Evolutionary conservation across 164 flowering plant genomes (phyloP).

Genomic region (Kingdonia uniflora): DNA sequence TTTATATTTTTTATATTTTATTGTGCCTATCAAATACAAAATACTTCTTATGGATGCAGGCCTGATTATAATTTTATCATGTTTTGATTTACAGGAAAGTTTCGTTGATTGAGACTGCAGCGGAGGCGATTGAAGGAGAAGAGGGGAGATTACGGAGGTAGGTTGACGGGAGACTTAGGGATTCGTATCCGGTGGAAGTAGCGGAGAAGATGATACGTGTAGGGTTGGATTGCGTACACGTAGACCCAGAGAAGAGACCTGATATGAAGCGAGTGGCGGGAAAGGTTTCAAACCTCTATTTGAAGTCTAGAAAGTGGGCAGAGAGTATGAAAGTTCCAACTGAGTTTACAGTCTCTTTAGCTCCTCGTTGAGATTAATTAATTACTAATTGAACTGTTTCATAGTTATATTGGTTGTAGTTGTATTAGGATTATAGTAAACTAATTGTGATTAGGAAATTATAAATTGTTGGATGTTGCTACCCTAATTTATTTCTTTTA

Average conservation of each 20-base stretch:
- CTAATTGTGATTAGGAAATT: no score
- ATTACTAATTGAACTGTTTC: slow-evolving; percentile 12
- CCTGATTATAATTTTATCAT: no score
- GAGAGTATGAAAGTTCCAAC: slow-evolving; percentile 28
- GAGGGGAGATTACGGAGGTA: slow-evolving; percentile 44
- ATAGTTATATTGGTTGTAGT: no score
- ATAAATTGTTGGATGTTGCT: no score
- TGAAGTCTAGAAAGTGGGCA: slow-evolving; percentile 52
- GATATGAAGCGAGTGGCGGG: slow-evolving; percentile 55
- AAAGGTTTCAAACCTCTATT: slow-evolving; percentile 42
- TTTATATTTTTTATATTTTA: no score
- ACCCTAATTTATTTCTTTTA: no score
- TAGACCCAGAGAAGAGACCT: slow-evolving; percentile 49
- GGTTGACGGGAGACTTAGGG: slow-evolving; percentile 64
- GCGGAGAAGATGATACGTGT: slow-evolving; percentile 47
- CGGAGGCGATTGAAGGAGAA: slow-evolving; percentile 28
- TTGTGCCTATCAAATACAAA: no score
- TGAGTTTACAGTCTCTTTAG: slow-evolving; percentile 44
- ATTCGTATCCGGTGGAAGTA: slow-evolving; percentile 71
- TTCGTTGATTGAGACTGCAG: slow-evolving; percentile 48
- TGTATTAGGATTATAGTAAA: no score
- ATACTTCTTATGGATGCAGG: no score
- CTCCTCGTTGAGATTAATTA: slow-evolving; percentile 31
- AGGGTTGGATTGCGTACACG: slow-evolving; percentile 58
- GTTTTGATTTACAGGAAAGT: slow-evolving; percentile 22